phyloP scores from a whole-genome alignment of 495 filamentous ascomycete species.

The Jackrogersella multiformis region DNA sequence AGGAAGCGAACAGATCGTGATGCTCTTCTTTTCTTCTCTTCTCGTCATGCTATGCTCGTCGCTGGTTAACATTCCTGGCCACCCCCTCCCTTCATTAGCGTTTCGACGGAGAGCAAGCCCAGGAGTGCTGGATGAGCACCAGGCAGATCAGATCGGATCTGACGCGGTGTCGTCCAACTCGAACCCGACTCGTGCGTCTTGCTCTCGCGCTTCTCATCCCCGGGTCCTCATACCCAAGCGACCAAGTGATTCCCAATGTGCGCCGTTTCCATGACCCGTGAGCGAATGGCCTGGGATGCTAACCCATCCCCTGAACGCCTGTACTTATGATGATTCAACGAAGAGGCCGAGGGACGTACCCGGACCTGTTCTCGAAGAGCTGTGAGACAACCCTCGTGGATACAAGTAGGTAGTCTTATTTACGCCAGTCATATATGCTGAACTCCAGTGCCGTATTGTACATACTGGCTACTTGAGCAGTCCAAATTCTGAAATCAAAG shows the following conservation, averaged over 20 bases:
- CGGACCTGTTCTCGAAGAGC: not conserved
- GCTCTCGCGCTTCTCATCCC: constrained; percentile 5
- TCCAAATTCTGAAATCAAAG: not conserved
- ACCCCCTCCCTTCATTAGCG: constrained; percentile 13
- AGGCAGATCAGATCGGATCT: constrained; percentile 1
- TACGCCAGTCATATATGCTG: constrained; percentile 25
- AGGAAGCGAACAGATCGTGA: constrained; percentile 4
- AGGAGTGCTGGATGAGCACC: not conserved
- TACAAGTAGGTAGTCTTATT: constrained; percentile 9
- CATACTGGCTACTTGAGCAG: constrained; percentile 14
- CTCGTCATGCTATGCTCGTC: constrained; percentile 26
- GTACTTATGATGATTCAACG: constrained; percentile 25
- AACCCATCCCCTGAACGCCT: constrained; percentile 33
- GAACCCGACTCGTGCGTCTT: not conserved
- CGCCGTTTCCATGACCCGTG: constrained; percentile 27
- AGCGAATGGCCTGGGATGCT: constrained; percentile 41
- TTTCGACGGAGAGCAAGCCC: not conserved
- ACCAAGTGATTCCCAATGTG: constrained; percentile 14
- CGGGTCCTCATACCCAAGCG: constrained; percentile 28
- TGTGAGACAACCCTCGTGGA: not conserved
- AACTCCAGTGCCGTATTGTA: constrained; percentile 28
- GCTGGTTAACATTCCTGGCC: constrained; percentile 1
- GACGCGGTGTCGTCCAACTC: constrained; percentile 1
- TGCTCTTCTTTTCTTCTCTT: constrained; percentile 14
- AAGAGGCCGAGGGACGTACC: not conserved